Evolutionary conservation across 208 protist genomes (phyloP), one percentile per base, ranked within the genome.

Genomic region (Polymyxa betae): DNA sequence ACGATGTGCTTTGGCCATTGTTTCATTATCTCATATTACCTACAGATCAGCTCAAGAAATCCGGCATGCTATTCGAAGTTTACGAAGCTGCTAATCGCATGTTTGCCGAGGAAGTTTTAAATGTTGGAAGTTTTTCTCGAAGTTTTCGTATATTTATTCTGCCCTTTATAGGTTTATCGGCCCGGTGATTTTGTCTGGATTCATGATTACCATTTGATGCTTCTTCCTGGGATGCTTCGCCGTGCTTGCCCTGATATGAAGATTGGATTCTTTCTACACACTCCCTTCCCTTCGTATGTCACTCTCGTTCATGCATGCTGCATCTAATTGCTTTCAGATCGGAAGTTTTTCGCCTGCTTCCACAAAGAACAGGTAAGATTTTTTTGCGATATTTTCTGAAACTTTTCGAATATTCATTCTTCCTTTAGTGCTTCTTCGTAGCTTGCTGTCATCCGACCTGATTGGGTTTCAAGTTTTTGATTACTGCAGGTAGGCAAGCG

Each of bases 321-420:
- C n/a, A n/a, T n/a, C n/a, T n/a, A n/a, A n/a, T n/a, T n/a, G n/a
- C n/a, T n/a, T n/a, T n/a, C n/a, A n/a, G n/a, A n/a, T n/a, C 92
- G 24, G 92, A 93, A 54, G 38, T 93, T 41, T 93, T 92, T 35
- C 77, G 92, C 0, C 45, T 82, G 38, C 0, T 92, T 77, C 41
- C 88, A 89, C 41, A 35, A 41, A 24, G 88, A 24, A 29, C 16
- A 88, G 77, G 45, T 60, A n/a, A n/a, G 54, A n/a, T 68, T 68
- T 68, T 68, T 29, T 68, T 68, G 29, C 29, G 54, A 93, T 96
- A 24, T n/a, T n/a, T n/a, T n/a, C n/a, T n/a, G n/a, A n/a, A n/a
- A n/a, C n/a, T n/a, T 96, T 94, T 89, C 82, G 94, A 45, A 93
- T 95, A 0, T 72, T 96, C 45, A 94, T 94, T 10, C 88, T 92